Percentiles rank a stretch among this genome's conserved stretches.
Evolutionary conservation across 2,329 filamentous ascomycete genomes (phyloP).

Genomic region (Pseudocercospora cruenta): DNA sequence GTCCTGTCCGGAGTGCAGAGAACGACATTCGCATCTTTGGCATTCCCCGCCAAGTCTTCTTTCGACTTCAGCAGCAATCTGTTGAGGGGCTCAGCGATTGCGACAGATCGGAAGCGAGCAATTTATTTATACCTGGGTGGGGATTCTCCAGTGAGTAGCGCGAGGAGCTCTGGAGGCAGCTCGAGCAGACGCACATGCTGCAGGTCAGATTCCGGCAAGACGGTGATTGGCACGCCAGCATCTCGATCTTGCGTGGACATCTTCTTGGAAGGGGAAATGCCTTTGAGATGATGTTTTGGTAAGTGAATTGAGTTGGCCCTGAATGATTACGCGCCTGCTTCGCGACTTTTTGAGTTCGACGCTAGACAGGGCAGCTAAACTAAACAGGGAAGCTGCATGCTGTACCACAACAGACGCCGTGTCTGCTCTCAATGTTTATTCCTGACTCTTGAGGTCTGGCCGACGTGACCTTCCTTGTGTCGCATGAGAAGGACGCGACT

Average conservation of each 20-base stretch:
- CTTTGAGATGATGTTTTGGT: neutral
- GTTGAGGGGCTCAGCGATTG: constrained; percentile 23
- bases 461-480: constrained; percentile 5
- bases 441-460: neutral
- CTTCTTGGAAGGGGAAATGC: neutral
- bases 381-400: neutral
- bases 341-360: neutral
- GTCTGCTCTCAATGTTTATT: neutral
- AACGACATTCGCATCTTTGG: constrained; percentile 51
- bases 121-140: constrained; percentile 40
- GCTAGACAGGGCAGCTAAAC: constrained; percentile 1
- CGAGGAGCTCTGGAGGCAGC: constrained; percentile 61
- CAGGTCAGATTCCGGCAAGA: constrained; percentile 48
- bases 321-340: neutral
- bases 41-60: constrained; percentile 31
- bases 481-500: neutral
- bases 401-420: neutral
- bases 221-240: constrained; percentile 47
- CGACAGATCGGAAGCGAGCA: constrained; percentile 8
- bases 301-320: neutral
- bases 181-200: constrained; percentile 63
- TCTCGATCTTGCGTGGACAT: constrained; percentile 50
- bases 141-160: constrained; percentile 48
- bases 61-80: constrained; percentile 47
- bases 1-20: constrained; percentile 62